Evolutionary conservation across 768 basidiomycete genomes (phyloP).

Genomic region (Tylopilus intermedius): DNA sequence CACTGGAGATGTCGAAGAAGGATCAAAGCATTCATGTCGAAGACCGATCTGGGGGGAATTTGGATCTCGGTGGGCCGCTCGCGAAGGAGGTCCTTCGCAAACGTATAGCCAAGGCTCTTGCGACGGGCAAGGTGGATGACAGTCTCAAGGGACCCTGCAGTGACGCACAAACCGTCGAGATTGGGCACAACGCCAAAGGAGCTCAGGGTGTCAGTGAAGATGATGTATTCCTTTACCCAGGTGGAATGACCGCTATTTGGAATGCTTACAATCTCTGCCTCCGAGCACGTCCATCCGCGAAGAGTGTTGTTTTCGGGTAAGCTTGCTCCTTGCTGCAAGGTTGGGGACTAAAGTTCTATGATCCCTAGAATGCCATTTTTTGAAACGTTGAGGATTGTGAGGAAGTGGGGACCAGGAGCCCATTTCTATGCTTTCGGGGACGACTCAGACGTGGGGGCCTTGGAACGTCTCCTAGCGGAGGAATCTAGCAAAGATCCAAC

Average conservation of each 20-base stretch:
- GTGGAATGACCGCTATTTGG: slow-evolving; percentile 94
- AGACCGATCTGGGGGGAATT: too few relatives aligned
- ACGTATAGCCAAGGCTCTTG: too few relatives aligned
- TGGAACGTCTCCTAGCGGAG: slow-evolving; percentile 57
- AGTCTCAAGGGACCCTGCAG: too few relatives aligned
- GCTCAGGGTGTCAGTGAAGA: too few relatives aligned
- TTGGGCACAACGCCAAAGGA: too few relatives aligned
- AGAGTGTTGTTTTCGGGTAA: slow-evolving; percentile 93
- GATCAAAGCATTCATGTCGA: too few relatives aligned
- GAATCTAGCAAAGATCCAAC: slow-evolving; percentile 35
- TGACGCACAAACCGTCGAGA: too few relatives aligned
- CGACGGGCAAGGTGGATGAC: too few relatives aligned
- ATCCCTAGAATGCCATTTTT: slow-evolving; percentile 83
- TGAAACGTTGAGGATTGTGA: slow-evolving; percentile 87
- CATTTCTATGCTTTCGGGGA: slow-evolving; percentile 82
- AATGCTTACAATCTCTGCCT: slow-evolving; percentile 73
- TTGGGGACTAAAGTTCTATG: background rate
- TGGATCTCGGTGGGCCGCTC: too few relatives aligned
- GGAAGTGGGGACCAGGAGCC: slow-evolving; percentile 96
- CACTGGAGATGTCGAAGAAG: too few relatives aligned
- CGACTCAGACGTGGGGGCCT: slow-evolving; percentile 65
- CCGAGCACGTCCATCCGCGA: slow-evolving; percentile 47
- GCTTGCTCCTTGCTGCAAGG: slow-evolving; percentile 21
- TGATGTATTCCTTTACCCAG: too few relatives aligned
- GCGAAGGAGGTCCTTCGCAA: too few relatives aligned